Conservation (phyloP, 805 yeast genomes). For the Starmerella ratchasimensis region DNA sequence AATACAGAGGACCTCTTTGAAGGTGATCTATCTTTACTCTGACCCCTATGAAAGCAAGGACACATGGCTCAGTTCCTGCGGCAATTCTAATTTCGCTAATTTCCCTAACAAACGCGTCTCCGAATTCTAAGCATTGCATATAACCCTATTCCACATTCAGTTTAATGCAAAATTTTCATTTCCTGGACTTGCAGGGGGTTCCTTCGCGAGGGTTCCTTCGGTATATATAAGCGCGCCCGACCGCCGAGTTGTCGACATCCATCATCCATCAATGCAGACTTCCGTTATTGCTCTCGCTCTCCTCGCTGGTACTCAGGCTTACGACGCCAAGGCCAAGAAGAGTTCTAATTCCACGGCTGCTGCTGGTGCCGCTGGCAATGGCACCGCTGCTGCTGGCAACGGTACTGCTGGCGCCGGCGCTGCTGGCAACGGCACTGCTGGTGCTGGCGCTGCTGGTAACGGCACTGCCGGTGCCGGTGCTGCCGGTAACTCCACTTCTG, state of each 20-base stretch:
- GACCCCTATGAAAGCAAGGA: too few relatives aligned
- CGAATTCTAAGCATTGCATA: too few relatives aligned
- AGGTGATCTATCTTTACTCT: too few relatives aligned
- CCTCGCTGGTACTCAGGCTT: conserved; percentile 15
- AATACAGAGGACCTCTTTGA: too few relatives aligned
- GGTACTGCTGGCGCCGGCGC: conserved; percentile 1
- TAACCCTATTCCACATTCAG: too few relatives aligned
- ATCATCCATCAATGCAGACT: conserved; percentile 13
- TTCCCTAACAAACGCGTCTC: too few relatives aligned
- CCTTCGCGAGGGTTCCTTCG: background rate
- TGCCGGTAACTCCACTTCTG: conserved; percentile 4
- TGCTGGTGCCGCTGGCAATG: conserved; percentile 2
- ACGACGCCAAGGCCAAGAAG: conserved; percentile 2
- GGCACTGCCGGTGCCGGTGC: background rate
- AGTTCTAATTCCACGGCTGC: conserved; percentile 4
- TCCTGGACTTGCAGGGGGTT: too few relatives aligned
- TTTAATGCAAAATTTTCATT: too few relatives aligned
- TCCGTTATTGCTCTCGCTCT: conserved; percentile 16
- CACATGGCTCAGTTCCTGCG: too few relatives aligned
- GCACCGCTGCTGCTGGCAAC: conserved; percentile 5
- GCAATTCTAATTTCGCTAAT: too few relatives aligned
- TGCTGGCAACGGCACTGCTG: background rate
- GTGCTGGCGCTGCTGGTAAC: too few relatives aligned
- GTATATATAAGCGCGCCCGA: background rate
- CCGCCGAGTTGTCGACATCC: too few relatives aligned